phyloP scores from a whole-genome alignment of 2,329 filamentous ascomycete genomes.

The Xylariaceae sp. region DNA sequence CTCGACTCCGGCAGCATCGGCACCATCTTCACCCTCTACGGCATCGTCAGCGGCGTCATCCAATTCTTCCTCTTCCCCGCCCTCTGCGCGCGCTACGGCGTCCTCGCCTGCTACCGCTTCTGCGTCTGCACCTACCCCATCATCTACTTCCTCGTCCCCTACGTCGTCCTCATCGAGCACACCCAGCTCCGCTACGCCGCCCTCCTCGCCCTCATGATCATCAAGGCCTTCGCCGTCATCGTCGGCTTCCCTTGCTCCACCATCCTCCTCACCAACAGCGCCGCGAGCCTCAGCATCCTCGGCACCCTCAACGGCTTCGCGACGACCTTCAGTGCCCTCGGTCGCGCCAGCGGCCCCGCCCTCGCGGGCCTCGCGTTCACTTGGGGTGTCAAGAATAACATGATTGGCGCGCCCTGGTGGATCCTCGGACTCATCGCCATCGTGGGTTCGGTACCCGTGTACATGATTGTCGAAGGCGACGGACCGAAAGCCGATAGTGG shows the following conservation, averaged over 20 bases:
- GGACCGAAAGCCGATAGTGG: constrained; percentile 47
- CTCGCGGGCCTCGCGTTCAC: constrained; percentile 68
- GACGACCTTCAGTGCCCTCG: constrained; percentile 74
- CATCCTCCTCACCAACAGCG: constrained; percentile 86
- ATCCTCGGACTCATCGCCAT: constrained; percentile 59
- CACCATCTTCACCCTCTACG: constrained; percentile 78
- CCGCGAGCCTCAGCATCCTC: constrained; percentile 66
- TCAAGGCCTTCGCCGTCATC: constrained; percentile 71
- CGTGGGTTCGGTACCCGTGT: constrained; percentile 65
- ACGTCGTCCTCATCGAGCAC: constrained; percentile 59
- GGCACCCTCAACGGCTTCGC: constrained; percentile 90
- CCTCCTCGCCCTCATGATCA: constrained; percentile 63
- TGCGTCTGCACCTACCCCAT: constrained; percentile 64
- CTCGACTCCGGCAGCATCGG: constrained; percentile 69
- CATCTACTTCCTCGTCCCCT: constrained; percentile 77
- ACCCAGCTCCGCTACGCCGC: constrained; percentile 48
- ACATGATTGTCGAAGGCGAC: constrained; percentile 68
- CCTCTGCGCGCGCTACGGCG: constrained; percentile 66
- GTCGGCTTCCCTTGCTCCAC: constrained; percentile 86
- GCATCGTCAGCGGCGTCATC: constrained; percentile 69
- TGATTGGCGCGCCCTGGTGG: constrained; percentile 78
- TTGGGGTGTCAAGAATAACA: constrained; percentile 68
- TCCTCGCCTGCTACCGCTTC: constrained; percentile 66
- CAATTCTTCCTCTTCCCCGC: constrained; percentile 84
- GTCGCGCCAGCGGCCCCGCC: constrained; percentile 73